phyloP scores from a whole-genome alignment of 176 grass and related monocot genomes.

The Eleusine indica region DNA sequence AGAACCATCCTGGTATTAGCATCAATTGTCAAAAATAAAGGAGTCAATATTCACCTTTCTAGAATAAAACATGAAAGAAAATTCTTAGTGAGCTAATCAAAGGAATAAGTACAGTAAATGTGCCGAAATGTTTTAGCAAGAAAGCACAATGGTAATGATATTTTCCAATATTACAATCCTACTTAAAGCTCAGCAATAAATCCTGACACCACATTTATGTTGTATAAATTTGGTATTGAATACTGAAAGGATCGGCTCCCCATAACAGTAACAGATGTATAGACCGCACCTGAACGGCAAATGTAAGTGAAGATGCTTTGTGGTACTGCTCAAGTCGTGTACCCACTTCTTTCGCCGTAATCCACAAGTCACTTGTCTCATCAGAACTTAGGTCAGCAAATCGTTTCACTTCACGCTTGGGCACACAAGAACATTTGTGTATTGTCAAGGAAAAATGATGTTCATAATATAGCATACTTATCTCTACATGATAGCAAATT shows the following conservation, averaged over 20 bases:
- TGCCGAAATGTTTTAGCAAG: neutral
- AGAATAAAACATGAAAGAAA: slow-evolving; percentile 13
- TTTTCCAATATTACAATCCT: neutral
- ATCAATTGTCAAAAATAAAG: neutral
- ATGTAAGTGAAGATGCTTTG: slow-evolving; percentile 85
- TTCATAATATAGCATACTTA: slow-evolving; percentile 9
- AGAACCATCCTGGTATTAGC: slow-evolving; percentile 73
- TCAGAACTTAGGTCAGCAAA: slow-evolving; percentile 81
- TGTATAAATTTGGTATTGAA: neutral
- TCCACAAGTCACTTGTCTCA: slow-evolving; percentile 82
- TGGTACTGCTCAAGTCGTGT: slow-evolving; percentile 67
- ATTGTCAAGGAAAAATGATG: slow-evolving; percentile 59
- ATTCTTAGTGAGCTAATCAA: slow-evolving; percentile 20
- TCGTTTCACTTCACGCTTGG: slow-evolving; percentile 79
- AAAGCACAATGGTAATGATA: neutral
- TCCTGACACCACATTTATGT: neutral
- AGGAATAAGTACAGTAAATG: neutral
- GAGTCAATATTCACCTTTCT: neutral
- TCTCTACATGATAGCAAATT: neutral
- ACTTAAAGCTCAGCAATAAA: neutral
- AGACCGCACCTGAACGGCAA: slow-evolving; percentile 73
- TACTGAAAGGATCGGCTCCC: slow-evolving; percentile 5
- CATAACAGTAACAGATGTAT: slow-evolving; percentile 2
- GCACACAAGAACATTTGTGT: slow-evolving; percentile 82
- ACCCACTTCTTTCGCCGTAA: slow-evolving; percentile 84